These are phyloP conservation scores for Carpinus viminea DNA, from an alignment of 306 rosid genomes.

Conservation along the genomic window DNA sequence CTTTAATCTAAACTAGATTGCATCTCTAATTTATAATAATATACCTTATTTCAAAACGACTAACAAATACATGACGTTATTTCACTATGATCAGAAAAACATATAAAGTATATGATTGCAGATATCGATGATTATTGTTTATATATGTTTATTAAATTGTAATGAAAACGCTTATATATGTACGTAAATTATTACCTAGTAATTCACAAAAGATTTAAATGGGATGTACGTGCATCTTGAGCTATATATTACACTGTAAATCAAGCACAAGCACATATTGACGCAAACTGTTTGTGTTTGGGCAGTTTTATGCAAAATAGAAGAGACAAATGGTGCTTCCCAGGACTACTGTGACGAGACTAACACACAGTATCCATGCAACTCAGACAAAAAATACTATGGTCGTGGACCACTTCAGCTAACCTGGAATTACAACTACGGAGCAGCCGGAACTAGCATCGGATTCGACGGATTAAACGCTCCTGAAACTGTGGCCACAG, in stretches of 20 bases:
- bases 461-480: constrained; percentile 65
- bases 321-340: constrained; percentile 77
- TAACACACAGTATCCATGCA: constrained; percentile 63
- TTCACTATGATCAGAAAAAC: too few species aligned
- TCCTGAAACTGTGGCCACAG: constrained; percentile 67
- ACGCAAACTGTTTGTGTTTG: not conserved
- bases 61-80: too few species aligned
- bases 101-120: too few species aligned
- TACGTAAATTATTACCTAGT: too few species aligned
- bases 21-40: too few species aligned
- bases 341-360: constrained; percentile 68
- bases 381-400: constrained; percentile 59
- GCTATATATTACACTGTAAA: not conserved
- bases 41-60: too few species aligned
- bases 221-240: too few species aligned
- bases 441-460: constrained; percentile 61
- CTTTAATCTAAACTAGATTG: too few species aligned
- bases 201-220: too few species aligned
- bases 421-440: constrained; percentile 89
- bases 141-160: too few species aligned
- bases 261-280: not conserved
- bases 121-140: too few species aligned
- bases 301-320: constrained; percentile 77
- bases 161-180: too few species aligned
- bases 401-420: constrained; percentile 90